Evolutionary conservation across 331 rosid species (phyloP).

Genomic region (Quercus tomentella): DNA sequence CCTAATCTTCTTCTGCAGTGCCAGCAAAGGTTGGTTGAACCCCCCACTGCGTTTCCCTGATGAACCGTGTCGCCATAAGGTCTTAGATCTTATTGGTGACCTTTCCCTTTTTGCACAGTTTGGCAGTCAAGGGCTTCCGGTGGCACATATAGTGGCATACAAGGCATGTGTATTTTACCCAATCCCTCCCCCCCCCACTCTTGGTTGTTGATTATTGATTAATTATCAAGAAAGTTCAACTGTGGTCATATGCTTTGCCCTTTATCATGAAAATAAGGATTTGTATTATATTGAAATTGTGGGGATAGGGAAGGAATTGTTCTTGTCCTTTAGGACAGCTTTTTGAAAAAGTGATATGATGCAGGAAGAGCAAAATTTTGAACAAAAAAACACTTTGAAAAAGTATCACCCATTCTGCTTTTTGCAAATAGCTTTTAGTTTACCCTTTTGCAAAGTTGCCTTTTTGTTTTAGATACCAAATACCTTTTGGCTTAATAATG

Average conservation of each 20-base stretch:
- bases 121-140: slow-evolving; percentile 89
- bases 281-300: neutral
- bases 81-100: slow-evolving; percentile 92
- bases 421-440: no score
- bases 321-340: no score
- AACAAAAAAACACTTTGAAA: no score
- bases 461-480: no score
- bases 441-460: no score
- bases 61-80: slow-evolving; percentile 93
- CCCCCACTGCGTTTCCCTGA: slow-evolving; percentile 70
- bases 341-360: no score
- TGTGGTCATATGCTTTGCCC: neutral
- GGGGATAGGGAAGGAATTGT: neutral
- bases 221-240: neutral
- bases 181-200: neutral
- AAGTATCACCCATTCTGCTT: no score
- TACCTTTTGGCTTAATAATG: no score
- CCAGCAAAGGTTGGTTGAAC: slow-evolving; percentile 80
- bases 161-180: slow-evolving; percentile 41
- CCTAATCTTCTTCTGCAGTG: slow-evolving; percentile 40
- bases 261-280: neutral
- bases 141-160: slow-evolving; percentile 72
- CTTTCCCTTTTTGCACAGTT: slow-evolving; percentile 68
- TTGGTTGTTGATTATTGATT: slow-evolving; percentile 1
- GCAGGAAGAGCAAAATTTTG: no score